Base-by-base conservation (phyloP, 345 rosid species). In the Citrus medica region DNA sequence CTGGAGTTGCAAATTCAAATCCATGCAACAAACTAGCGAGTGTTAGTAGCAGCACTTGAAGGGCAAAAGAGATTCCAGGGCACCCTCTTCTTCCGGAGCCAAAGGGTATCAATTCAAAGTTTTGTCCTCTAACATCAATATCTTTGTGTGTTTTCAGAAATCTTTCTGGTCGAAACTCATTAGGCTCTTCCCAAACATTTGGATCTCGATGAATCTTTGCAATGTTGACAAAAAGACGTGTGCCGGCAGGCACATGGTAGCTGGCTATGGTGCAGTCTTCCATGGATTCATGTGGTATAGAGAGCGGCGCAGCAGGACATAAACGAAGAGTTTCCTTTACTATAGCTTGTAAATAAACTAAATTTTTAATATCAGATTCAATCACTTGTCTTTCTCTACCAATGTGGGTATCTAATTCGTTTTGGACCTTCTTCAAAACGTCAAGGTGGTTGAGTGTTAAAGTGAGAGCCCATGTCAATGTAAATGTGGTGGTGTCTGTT, bases 381-480 rank as follows among this genome's bases (percentile, higher is more conserved):
- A 76, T 62, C 1, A 77, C 86, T 25, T 1, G 61, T 24, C 82
- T 80, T 63, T 78, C 83, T 74, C 64, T 84, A 1, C 91, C 91
- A 7, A 87, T 71, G 16, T 71, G 75, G 10, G 19, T 61, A 78
- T 88, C 91, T 7, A 88, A 55, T 55, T 87, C 93, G 27, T 82
- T 69, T 79, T 86, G 89, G 1, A 79, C 88, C 24, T 69, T 83
- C 64, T 80, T 80, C 19, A 87, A 10, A 35, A 76, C 38, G 13
- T 67, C 67, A 9, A 42, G 81, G 24, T 88, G 76, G 84, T 86
- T 89, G 69, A 89, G 80, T n/a, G 85, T 72, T 24, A 83, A 69
- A 53, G 90, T 76, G 1, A 88, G 67, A 7, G 84, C 83, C 91
- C 91, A 88, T 66, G 87, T 85, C 67, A 83, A n/a, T n/a, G 90